A percentile compares a stretch with the other conserved stretches of the same genome.
phyloP scores from a whole-genome alignment of 176 grass and related monocot genomes.

The Avena sativa region DNA sequence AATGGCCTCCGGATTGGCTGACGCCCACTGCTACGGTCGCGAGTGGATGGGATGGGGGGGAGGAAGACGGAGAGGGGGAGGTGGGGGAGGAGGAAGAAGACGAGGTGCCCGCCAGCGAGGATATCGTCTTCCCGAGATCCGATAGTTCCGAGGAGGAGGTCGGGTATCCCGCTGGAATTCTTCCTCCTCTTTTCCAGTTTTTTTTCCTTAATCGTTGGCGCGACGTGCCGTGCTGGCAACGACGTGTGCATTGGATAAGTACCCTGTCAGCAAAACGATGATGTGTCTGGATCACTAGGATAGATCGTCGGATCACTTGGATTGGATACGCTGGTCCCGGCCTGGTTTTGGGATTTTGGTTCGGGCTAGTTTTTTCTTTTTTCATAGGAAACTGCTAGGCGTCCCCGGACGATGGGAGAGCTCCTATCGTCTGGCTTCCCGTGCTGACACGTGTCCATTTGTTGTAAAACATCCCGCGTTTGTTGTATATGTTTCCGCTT shows the following conservation, averaged over 20 bases:
- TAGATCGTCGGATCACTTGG: background rate
- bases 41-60: background rate
- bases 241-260: constrained; percentile 44
- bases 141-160: constrained; percentile 42
- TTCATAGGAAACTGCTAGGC: too few relatives aligned
- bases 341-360: background rate
- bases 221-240: constrained; percentile 44
- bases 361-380: too few relatives aligned
- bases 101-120: background rate
- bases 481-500: too few relatives aligned
- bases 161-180: background rate
- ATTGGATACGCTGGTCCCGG: background rate
- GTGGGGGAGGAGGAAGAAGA: constrained; percentile 8
- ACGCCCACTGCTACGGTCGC: background rate
- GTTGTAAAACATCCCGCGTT: too few relatives aligned
- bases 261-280: background rate
- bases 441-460: too few relatives aligned
- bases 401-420: too few relatives aligned
- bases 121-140: constrained; percentile 34
- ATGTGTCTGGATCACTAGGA: background rate
- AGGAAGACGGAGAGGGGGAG: background rate
- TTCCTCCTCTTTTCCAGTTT: background rate
- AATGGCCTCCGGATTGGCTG: constrained; percentile 8
- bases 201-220: background rate
- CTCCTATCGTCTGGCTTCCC: too few relatives aligned